phyloP scores from a whole-genome alignment of 768 basidiomycete species.

The Mycena sanguinolenta region DNA sequence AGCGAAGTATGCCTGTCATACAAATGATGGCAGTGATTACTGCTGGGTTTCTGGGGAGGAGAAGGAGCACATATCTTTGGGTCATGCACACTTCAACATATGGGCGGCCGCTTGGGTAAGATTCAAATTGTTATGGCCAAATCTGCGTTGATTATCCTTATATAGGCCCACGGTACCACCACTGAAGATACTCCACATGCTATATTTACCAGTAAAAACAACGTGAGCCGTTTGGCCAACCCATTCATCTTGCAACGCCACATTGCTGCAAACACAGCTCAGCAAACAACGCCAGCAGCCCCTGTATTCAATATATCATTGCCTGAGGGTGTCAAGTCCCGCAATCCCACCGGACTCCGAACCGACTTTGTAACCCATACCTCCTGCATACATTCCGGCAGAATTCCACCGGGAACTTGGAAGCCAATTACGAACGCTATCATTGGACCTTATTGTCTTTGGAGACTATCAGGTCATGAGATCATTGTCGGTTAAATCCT shows the following conservation, averaged over 20 bases:
- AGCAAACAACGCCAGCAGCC: background rate
- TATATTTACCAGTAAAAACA: background rate
- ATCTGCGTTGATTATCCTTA: background rate
- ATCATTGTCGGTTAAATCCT: too few relatives aligned
- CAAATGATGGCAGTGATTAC: slow-evolving; percentile 6
- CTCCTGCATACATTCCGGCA: too few relatives aligned
- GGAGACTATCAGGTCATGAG: too few relatives aligned
- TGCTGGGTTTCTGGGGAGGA: slow-evolving; percentile 9
- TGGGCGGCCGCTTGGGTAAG: slow-evolving; percentile 18
- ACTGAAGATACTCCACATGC: background rate
- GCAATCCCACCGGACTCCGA: too few relatives aligned
- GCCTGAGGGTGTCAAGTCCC: background rate
- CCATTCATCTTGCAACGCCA: slow-evolving; percentile 7
- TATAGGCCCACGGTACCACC: background rate
- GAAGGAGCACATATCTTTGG: background rate
- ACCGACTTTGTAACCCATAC: too few relatives aligned
- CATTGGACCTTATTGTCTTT: too few relatives aligned
- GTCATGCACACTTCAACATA: slow-evolving; percentile 3
- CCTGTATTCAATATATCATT: slow-evolving; percentile 9
- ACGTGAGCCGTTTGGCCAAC: background rate
- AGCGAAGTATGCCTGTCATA: background rate
- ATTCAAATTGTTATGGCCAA: too few relatives aligned
- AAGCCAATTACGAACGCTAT: too few relatives aligned
- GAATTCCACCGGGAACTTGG: too few relatives aligned
- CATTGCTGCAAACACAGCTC: background rate